A percentile compares a stretch with the other conserved stretches of the same genome.
These are phyloP conservation scores for Rosa lucieae DNA, from an alignment of 306 rosid species.

Conservation along the genomic window DNA sequence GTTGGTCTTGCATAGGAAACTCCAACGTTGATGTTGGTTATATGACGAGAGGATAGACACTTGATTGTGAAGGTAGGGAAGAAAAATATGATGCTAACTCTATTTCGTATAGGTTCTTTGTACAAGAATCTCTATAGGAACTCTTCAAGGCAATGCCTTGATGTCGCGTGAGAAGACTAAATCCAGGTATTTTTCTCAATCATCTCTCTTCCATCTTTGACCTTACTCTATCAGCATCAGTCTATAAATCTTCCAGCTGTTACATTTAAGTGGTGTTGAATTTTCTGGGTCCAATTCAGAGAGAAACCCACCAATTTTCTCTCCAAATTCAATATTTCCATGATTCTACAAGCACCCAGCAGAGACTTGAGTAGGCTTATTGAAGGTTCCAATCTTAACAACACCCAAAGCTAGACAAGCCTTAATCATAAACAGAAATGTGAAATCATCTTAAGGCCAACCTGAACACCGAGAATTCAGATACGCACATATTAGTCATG, in stretches of 20 bases:
- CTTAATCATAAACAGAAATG: no score
- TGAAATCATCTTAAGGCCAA: no score
- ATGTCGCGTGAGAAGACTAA: slow-evolving; percentile 5
- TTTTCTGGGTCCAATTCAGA: slow-evolving; percentile 27
- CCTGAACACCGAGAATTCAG: no score
- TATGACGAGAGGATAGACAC: neutral
- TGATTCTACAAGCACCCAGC: slow-evolving; percentile 35
- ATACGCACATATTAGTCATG: no score
- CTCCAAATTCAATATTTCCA: slow-evolving; percentile 18
- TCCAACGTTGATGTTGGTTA: no score
- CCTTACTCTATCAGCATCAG: slow-evolving; percentile 31
- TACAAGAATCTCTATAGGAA: no score
- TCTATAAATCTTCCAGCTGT: slow-evolving; percentile 26
- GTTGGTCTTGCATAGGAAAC: no score
- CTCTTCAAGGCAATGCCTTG: no score
- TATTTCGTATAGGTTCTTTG: no score
- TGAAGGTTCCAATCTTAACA: slow-evolving; percentile 9
- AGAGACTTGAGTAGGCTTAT: slow-evolving; percentile 21
- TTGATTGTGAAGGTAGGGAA: no score
- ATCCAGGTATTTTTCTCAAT: slow-evolving; percentile 27
- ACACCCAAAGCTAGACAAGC: no score
- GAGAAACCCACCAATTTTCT: slow-evolving; percentile 19
- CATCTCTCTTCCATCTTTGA: slow-evolving; percentile 24
- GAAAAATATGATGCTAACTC: no score
- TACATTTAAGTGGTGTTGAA: slow-evolving; percentile 24